Conservation (phyloP, 257 asterid species). For the Coffea canephora region DNA sequence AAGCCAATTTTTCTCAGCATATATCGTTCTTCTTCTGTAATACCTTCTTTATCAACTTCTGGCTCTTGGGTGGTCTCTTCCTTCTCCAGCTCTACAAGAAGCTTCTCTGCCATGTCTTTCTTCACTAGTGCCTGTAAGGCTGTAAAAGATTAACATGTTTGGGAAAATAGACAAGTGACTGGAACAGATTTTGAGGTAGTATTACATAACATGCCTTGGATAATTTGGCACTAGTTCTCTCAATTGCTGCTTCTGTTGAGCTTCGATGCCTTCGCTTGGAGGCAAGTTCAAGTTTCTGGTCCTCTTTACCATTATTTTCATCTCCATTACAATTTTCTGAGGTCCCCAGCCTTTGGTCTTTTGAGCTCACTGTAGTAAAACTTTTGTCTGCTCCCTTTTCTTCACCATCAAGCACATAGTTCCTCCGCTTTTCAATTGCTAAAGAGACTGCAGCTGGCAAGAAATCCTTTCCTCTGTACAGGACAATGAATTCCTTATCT, state of each 20-base stretch:
- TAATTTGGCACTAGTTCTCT: slow-evolving; percentile 56
- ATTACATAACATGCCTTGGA: slow-evolving; percentile 54
- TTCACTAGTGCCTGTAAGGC: slow-evolving; percentile 66
- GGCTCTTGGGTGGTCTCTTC: slow-evolving; percentile 54
- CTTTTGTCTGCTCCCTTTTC: slow-evolving; percentile 25
- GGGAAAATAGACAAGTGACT: slow-evolving; percentile 16
- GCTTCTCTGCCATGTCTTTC: slow-evolving; percentile 75
- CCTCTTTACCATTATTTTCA: slow-evolving; percentile 28
- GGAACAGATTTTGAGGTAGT: slow-evolving; percentile 18
- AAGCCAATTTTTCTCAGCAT: slow-evolving; percentile 95
- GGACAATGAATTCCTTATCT: slow-evolving; percentile 82
- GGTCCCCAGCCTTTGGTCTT: slow-evolving; percentile 24
- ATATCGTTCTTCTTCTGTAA: slow-evolving; percentile 92
- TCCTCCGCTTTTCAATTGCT: slow-evolving; percentile 82
- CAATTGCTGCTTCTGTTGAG: slow-evolving; percentile 41
- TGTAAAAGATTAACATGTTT: slow-evolving; percentile 24
- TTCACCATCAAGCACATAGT: slow-evolving; percentile 32
- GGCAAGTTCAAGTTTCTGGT: slow-evolving; percentile 26
- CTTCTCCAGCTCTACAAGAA: slow-evolving; percentile 60
- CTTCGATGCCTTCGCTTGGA: slow-evolving; percentile 37
- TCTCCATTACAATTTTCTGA: slow-evolving; percentile 33
- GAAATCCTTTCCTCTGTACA: slow-evolving; percentile 96
- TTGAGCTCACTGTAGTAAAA: slow-evolving; percentile 15
- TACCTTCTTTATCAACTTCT: slow-evolving; percentile 84
- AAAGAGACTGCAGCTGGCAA: slow-evolving; percentile 88